These are phyloP conservation scores for Fusarium pilosicola DNA, from an alignment of 2,329 filamentous ascomycete species.

Conservation along the genomic window DNA sequence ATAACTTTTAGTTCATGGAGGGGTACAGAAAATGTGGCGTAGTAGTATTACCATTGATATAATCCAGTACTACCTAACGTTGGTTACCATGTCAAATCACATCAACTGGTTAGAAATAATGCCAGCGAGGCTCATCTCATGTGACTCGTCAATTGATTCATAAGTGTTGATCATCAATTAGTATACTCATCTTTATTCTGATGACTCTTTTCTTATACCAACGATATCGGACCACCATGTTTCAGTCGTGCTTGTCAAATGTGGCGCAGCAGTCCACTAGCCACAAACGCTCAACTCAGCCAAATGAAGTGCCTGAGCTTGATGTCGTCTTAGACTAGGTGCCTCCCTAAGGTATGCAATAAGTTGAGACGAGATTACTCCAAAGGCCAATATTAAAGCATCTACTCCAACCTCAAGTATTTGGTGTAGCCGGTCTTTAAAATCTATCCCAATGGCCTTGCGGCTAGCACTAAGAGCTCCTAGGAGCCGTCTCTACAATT, in stretches of 20 bases:
- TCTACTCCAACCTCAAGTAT: background rate
- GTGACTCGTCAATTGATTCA: background rate
- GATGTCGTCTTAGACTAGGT: slow-evolving; percentile 19
- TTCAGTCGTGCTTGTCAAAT: background rate
- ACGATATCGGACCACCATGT: slow-evolving; percentile 7
- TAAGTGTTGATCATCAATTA: background rate
- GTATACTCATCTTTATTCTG: background rate
- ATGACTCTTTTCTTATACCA: background rate
- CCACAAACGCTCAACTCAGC: slow-evolving; percentile 1
- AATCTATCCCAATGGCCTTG: slow-evolving; percentile 36
- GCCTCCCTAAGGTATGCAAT: background rate
- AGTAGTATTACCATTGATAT: background rate
- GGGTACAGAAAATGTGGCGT: slow-evolving; percentile 29
- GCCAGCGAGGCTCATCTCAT: background rate
- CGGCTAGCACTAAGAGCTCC: slow-evolving; percentile 30
- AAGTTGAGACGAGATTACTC: background rate
- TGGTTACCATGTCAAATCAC: background rate
- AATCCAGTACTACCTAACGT: background rate
- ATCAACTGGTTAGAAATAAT: background rate
- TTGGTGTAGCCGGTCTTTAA: background rate
- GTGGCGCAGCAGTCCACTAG: slow-evolving; percentile 2
- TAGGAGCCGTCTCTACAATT: slow-evolving; percentile 33
- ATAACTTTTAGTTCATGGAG: slow-evolving; percentile 38
- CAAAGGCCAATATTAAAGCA: background rate
- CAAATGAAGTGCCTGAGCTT: background rate